Evolutionary conservation across 495 filamentous ascomycete species (phyloP), one percentile per base, ranked within the genome.

Genomic region (Trichoderma parareesei): DNA sequence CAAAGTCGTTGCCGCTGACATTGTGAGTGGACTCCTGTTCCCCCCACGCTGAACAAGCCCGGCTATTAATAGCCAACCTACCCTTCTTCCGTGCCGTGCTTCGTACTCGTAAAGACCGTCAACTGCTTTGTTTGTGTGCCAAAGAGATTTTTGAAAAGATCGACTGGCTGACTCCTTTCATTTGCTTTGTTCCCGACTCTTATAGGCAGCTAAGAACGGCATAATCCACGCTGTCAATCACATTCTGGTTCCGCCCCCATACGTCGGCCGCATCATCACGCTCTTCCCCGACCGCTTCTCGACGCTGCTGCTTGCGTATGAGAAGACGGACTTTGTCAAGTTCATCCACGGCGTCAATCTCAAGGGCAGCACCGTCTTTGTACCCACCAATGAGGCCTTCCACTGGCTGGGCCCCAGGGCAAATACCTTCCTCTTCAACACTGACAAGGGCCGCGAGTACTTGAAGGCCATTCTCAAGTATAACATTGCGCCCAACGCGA

Each of bases 361-460:
- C 27, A 68, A 75, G 2, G 88, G 87, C 41, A 81, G 84, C 1
- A 92, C 90, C 10, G 67, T 90, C 61, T 90, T 92, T 71, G 85
- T 86, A 0, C 90, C 90, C 2, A 81, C 81, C 20, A 93, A 93
- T 78, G 75, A 73, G 10, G 89, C 88, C 59, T 93, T 91, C 78
- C 69, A 79, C 69, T 83, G 84, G 67, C 83, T 93, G 14, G 89
- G 88, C 10, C 81, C 81, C 0, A 77, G 70, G 65, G 81, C 86
- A 65, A 92, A 90, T 69, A 87, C 82, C 42, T 93, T 92, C 79
- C 76, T 93, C n/a, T 92, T 93, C 79, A 77, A 75, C 70, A 85
- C 83, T 69, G 72, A 78, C 33, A 79, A 76, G 61, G 90, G 90
- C 3, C 81, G 60, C 38, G 71, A 74, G 14, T 74, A 77, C 48